Base-by-base conservation (phyloP, 768 basidiomycete genomes). In the Tulasnella sp. region DNA sequence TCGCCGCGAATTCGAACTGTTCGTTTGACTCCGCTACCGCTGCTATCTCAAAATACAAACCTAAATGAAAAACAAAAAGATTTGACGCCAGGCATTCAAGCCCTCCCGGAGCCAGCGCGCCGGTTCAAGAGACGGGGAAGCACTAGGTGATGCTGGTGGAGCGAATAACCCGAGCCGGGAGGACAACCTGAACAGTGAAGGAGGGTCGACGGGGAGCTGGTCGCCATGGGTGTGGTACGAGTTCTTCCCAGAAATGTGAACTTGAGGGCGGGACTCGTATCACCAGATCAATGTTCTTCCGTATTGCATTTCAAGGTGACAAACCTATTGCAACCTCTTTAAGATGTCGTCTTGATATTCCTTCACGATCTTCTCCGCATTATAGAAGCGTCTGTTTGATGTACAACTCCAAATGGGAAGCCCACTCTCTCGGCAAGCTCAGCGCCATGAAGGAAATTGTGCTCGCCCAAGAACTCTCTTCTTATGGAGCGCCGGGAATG, bases 401-500 rank as follows among this genome's bases (percentile, higher is more conserved):
- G 87, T 98, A 97, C 86, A 91, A 95, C 81, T 88, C 89, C 48
- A 87, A 87, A 34, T 94, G 91, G 88, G 91, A 93, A 77, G 88
- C 88, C 60, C 90, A 90, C 83, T 93, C 93, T 3, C 84, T 96
- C 72, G 96, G 96, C 37, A 96, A 97, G 94, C 86, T 98, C 31
- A 96, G 95, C 83, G 97, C 94, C 1, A 84, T 99, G 81, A 89
- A 94, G 31, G 98, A 99, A 86, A 88, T 89, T 1, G 88, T 92
- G 24, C 88, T 99, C 44, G 93, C 90, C 0, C 88, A 87, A 48
- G 95, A 98, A 84, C 93, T 99, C 72, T 86, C 90, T 74, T 88
- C 89, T 60, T 92, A 92, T 22, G 97, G 97, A 2, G 87, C 89
- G 28, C 84, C 87, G 1, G 88, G 86, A 0, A 89, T 96, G 90